Conservation (phyloP, 208 protist species). For the Borovskyia barvae region DNA sequence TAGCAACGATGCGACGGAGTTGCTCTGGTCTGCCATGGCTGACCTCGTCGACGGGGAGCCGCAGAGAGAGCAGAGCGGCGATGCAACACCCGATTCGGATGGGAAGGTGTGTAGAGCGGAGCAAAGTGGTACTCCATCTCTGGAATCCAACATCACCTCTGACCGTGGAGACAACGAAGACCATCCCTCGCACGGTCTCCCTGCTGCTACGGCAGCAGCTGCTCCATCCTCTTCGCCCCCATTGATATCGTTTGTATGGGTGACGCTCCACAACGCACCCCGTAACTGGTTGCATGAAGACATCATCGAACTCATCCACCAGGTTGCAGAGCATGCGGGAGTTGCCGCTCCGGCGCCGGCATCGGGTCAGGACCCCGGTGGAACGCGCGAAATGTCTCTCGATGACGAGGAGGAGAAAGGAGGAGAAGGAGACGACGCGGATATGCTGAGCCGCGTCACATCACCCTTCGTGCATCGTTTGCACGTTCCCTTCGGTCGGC, state of each 20-base stretch:
- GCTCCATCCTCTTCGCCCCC: background rate
- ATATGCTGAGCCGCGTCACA: constrained; percentile 25
- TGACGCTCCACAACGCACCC: constrained; percentile 75
- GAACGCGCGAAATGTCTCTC: too few relatives aligned
- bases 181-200: too few relatives aligned
- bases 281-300: constrained; percentile 84
- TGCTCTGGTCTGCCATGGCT: constrained; percentile 15
- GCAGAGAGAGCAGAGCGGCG: background rate
- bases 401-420: constrained; percentile 6
- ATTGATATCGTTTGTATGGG: constrained; percentile 11
- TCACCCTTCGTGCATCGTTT: constrained; percentile 72
- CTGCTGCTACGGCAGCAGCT: background rate
- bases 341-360: constrained; percentile 32
- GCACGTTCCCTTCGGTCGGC: constrained; percentile 78
- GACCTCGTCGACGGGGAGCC: background rate
- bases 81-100: background rate
- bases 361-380: too few relatives aligned
- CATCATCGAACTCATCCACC: constrained; percentile 77
- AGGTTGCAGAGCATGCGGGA: constrained; percentile 63
- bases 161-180: too few relatives aligned
- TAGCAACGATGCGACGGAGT: constrained; percentile 18
- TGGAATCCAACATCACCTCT: too few relatives aligned
- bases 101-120: too few relatives aligned
- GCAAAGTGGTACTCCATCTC: too few relatives aligned
- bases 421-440: constrained; percentile 11